These are phyloP conservation scores for Bruguiera gymnorhiza DNA, from an alignment of 345 rosid genomes.

Conservation along the genomic window DNA sequence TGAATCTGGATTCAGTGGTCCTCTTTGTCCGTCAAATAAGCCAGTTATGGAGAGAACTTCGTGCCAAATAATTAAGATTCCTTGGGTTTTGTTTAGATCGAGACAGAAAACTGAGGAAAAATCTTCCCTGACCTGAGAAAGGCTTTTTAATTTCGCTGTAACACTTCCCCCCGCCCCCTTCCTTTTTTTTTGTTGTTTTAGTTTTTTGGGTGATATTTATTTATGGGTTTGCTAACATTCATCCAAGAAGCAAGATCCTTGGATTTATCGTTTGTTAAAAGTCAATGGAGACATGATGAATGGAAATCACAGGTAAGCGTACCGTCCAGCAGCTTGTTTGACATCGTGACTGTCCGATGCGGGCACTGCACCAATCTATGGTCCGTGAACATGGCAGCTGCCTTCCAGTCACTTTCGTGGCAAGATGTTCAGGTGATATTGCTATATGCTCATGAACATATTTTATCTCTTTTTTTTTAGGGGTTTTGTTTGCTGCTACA, in stretches of 20 bases:
- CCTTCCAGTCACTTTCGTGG: conserved; percentile 77
- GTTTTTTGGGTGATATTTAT: background rate
- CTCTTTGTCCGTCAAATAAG: no score
- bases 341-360: conserved; percentile 93
- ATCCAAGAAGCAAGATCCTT: background rate
- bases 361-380: conserved; percentile 96
- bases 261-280: background rate
- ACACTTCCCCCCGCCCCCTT: no score
- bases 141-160: no score
- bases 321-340: conserved; percentile 83
- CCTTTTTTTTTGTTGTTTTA: background rate
- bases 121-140: no score
- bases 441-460: background rate
- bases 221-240: no score
- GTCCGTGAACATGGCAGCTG: conserved; percentile 98
- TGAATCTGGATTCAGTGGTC: no score
- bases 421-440: conserved; percentile 62
- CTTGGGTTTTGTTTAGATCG: no score
- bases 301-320: conserved; percentile 72
- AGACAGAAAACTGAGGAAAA: no score
- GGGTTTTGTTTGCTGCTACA: background rate
- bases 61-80: no score
- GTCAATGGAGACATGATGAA: background rate
- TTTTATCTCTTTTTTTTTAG: background rate
- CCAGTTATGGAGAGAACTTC: no score